Conservation (phyloP, 2,329 filamentous ascomycete species). For the Exophiala bonariae region DNA sequence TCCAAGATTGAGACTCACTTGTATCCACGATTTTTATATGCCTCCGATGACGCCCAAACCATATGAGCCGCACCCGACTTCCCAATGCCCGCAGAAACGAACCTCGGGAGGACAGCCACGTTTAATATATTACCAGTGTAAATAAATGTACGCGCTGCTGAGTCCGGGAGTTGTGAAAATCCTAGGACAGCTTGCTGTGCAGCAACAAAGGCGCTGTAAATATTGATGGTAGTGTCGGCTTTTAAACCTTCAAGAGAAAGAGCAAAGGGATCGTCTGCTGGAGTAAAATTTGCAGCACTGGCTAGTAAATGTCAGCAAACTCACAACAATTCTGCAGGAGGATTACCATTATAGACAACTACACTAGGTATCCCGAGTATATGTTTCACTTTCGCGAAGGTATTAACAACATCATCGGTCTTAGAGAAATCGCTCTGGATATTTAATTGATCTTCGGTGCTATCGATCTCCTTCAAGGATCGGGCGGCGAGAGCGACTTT, state of each 20-base stretch:
- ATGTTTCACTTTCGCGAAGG: slow-evolving; percentile 41
- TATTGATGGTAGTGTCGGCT: slow-evolving; percentile 39
- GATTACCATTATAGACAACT: slow-evolving; percentile 33
- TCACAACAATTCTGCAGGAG: not conserved
- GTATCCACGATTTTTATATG: slow-evolving; percentile 29
- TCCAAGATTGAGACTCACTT: not conserved
- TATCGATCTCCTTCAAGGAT: not conserved
- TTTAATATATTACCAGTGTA: slow-evolving; percentile 47
- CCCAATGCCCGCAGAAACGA: slow-evolving; percentile 39
- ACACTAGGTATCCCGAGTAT: slow-evolving; percentile 31
- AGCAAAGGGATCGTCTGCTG: slow-evolving; percentile 33
- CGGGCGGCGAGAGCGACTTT: slow-evolving; percentile 14
- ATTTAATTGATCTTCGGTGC: slow-evolving; percentile 24
- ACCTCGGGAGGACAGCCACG: slow-evolving; percentile 28
- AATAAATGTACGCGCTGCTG: slow-evolving; percentile 38
- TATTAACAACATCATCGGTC: slow-evolving; percentile 31
- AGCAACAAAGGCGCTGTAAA: slow-evolving; percentile 39
- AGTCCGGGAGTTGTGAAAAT: slow-evolving; percentile 36
- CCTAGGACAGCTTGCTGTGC: slow-evolving; percentile 37
- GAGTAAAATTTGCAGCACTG: slow-evolving; percentile 23
- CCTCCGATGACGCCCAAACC: slow-evolving; percentile 32
- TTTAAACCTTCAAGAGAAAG: slow-evolving; percentile 28
- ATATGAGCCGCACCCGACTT: slow-evolving; percentile 42
- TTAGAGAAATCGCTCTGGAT: slow-evolving; percentile 37
- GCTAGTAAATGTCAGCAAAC: slow-evolving; percentile 16